phyloP scores from a whole-genome alignment of 129 eudicot genomes.

The Sambucus nigra region DNA sequence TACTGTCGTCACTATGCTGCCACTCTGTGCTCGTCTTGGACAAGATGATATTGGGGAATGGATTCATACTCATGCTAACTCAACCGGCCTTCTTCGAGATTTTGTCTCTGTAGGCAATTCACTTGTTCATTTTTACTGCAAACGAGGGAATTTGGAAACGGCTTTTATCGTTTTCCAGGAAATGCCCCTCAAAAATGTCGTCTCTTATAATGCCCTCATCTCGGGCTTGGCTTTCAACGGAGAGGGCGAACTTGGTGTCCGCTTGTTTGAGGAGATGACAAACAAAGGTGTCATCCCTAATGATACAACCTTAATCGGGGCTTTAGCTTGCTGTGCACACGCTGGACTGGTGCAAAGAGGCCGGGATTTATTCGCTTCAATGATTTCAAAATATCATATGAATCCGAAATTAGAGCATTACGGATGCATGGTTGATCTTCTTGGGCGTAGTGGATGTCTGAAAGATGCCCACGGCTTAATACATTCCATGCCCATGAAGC shows the following conservation, averaged over 20 bases:
- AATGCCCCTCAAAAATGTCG: conserved; percentile 54
- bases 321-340: conserved; percentile 73
- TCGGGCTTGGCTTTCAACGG: conserved; percentile 80
- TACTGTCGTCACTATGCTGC: conserved; percentile 56
- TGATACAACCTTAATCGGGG: conserved; percentile 67
- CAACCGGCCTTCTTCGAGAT: conserved; percentile 36
- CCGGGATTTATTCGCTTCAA: conserved; percentile 40
- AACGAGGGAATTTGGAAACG: conserved; percentile 45
- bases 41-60: conserved; percentile 36
- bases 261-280: conserved; percentile 66
- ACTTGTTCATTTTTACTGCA: conserved; percentile 57
- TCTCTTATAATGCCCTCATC: conserved; percentile 78
- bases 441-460: conserved; percentile 67
- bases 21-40: conserved; percentile 69
- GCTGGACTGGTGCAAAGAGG: conserved; percentile 67
- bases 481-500: conserved; percentile 55
- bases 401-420: conserved; percentile 75
- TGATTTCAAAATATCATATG: conserved; percentile 29
- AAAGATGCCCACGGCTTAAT: conserved; percentile 64
- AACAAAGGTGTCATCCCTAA: conserved; percentile 38
- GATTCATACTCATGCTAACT: conserved; percentile 47
- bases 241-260: conserved; percentile 51
- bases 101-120: conserved; percentile 62
- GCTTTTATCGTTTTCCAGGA: conserved; percentile 43
- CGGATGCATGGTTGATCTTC: conserved; percentile 88